Base-by-base conservation (phyloP, 257 asterid species). In the Cinchona pubescens region DNA sequence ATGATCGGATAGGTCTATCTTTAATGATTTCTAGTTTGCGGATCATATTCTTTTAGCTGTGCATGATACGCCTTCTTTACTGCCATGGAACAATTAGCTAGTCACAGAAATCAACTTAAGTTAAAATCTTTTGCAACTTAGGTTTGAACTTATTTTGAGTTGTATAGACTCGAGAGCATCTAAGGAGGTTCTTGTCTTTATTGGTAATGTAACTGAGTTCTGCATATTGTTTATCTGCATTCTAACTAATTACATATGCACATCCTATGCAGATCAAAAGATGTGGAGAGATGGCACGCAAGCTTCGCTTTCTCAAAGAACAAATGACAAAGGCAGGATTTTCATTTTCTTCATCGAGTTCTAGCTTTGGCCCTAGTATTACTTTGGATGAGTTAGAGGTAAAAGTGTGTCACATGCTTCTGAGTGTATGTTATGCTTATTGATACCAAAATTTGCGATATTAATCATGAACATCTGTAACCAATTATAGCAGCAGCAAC, bases 221-320 rank as follows among this genome's bases (percentile, higher is more conserved):
- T 49, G 56, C 32, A 38, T 9, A 12, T 32, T 63, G 0, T 29
- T 53, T 32, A 61, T 63, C 16, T 77, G 30, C 77, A 7, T 40
- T 37, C 56, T 35, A 25, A 72, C 30, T 18, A 78, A 29, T 71
- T 70, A 37, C 25, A 9, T 32, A 27, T 40, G 15, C 11, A 18
- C 15, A 10, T 42, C 65, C 37, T 59, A 23, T 69, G 81, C 73
- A 89, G 95, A 84, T 87, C 69, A 87, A 85, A 79, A 84, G 85
- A 86, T 87, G 88, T 80, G 95, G 84, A 76, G 92, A 87, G 73
- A 81, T 89, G 90, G 90, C 88, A 19, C 87, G 95, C 49, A 87
- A 83, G 75, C 79, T 89, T 67, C 84, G 90, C 5, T 82, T 86
- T 79, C 67, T 89, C 38, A 82, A 74, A 69, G 92, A 87, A 58